phyloP scores from a whole-genome alignment of 345 rosid species.

The Capsella bursapastoris region DNA sequence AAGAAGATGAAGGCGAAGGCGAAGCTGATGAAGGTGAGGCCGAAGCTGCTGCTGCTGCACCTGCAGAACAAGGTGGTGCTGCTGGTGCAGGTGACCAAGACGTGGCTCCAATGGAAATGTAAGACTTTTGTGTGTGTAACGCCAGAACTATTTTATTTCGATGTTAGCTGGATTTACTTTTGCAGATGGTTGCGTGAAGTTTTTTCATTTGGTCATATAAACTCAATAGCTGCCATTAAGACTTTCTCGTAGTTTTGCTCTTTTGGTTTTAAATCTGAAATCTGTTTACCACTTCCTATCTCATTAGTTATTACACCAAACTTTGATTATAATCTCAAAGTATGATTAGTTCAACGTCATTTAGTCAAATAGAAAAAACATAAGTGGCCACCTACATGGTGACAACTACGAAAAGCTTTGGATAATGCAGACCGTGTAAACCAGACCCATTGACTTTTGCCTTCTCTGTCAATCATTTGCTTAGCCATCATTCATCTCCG shows the following conservation, averaged over 20 bases:
- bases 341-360: background rate
- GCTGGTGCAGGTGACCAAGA: conserved; percentile 53
- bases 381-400: conserved; percentile 26
- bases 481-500: background rate
- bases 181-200: conserved; percentile 29
- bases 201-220: conserved; percentile 26
- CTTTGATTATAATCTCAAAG: background rate
- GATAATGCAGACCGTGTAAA: conserved; percentile 32
- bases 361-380: conserved; percentile 13
- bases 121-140: conserved; percentile 43
- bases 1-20: conserved; percentile 61
- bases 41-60: conserved; percentile 45
- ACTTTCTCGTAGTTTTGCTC: background rate
- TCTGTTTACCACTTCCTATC: background rate
- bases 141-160: conserved; percentile 11
- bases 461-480: conserved; percentile 31
- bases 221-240: background rate
- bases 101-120: conserved; percentile 89
- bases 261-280: conserved; percentile 5
- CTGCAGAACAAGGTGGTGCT: conserved; percentile 50
- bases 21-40: conserved; percentile 50
- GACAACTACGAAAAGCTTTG: conserved; percentile 32
- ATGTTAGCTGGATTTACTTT: conserved; percentile 37
- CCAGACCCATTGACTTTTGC: conserved; percentile 34
- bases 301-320: no score